Evolutionary conservation across 305 asterid species (phyloP).

Genomic region (Fraxinus floribunda): DNA sequence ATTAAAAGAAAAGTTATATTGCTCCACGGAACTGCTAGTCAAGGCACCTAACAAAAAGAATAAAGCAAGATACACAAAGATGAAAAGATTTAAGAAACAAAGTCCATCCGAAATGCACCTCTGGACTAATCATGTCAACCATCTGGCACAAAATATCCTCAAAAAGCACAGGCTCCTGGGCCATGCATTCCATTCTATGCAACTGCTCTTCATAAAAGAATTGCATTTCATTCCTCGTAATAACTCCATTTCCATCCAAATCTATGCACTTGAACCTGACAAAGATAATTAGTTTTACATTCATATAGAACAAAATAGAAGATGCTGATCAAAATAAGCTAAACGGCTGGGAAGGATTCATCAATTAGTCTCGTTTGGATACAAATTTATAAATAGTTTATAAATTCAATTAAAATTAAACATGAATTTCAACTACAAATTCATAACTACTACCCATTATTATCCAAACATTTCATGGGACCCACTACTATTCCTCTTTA

Average conservation of each 20-base stretch:
- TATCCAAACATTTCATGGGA: background rate
- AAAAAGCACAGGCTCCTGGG: conserved; percentile 99
- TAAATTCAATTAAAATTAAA: background rate
- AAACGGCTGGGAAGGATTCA: background rate
- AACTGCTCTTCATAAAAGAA: conserved; percentile 98
- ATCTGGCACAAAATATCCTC: conserved; percentile 98
- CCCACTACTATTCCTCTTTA: background rate
- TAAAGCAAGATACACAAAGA: background rate
- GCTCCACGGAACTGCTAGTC: conserved; percentile 12
- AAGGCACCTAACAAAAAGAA: conserved; percentile 2
- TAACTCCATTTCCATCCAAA: conserved; percentile 91
- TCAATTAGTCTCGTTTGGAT: background rate
- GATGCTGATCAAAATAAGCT: background rate
- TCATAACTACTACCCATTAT: background rate
- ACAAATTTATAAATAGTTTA: background rate
- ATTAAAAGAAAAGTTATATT: background rate
- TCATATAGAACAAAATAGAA: conserved; percentile 5
- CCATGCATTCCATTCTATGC: conserved; percentile 99
- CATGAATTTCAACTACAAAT: background rate
- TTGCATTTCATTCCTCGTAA: conserved; percentile 94
- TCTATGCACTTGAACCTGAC: conserved; percentile 98
- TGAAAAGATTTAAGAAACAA: background rate
- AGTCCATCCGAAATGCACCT: conserved; percentile 48
- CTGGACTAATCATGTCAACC: conserved; percentile 92
- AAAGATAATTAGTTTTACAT: conserved; percentile 12